Conservation (phyloP, 768 basidiomycete species). For the Pleurotus citrinopileatus region DNA sequence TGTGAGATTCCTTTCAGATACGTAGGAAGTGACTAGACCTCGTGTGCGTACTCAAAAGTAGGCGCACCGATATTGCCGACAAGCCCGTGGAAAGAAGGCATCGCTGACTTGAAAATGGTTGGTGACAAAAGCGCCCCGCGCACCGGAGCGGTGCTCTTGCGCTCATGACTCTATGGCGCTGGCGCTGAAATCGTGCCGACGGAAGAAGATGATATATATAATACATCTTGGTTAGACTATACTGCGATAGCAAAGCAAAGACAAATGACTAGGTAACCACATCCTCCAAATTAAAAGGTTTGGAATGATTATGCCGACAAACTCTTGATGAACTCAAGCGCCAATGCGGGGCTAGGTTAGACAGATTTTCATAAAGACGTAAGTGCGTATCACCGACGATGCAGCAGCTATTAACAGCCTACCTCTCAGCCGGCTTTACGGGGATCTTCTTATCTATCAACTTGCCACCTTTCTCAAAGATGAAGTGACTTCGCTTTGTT, state of each 20-base stretch:
- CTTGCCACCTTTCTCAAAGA: slow-evolving; percentile 91
- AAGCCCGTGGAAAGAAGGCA: too few species aligned
- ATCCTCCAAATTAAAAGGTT: too few species aligned
- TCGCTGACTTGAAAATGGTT: too few species aligned
- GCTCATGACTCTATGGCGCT: not conserved
- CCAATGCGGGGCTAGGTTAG: slow-evolving; percentile 49
- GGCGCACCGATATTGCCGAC: too few species aligned
- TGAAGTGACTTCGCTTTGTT: slow-evolving; percentile 90
- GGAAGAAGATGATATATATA: not conserved
- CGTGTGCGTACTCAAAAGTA: too few species aligned
- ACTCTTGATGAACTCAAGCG: slow-evolving; percentile 57
- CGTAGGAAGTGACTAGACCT: too few species aligned
- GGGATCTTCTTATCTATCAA: slow-evolving; percentile 82
- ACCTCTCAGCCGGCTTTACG: slow-evolving; percentile 88
- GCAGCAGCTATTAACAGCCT: not conserved
- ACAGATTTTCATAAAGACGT: not conserved
- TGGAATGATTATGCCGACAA: not conserved
- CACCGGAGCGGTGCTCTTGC: not conserved
- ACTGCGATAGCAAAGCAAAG: not conserved
- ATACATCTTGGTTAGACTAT: too few species aligned
- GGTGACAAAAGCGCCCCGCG: too few species aligned
- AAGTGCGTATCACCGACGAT: not conserved
- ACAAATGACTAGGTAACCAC: too few species aligned
- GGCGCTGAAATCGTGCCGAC: not conserved
- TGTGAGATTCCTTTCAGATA: too few species aligned